A percentile compares a stretch with the other conserved stretches of the same genome.
These are phyloP conservation scores for Myochromella boudieri DNA, from an alignment of 768 basidiomycete species.

Conservation along the genomic window DNA sequence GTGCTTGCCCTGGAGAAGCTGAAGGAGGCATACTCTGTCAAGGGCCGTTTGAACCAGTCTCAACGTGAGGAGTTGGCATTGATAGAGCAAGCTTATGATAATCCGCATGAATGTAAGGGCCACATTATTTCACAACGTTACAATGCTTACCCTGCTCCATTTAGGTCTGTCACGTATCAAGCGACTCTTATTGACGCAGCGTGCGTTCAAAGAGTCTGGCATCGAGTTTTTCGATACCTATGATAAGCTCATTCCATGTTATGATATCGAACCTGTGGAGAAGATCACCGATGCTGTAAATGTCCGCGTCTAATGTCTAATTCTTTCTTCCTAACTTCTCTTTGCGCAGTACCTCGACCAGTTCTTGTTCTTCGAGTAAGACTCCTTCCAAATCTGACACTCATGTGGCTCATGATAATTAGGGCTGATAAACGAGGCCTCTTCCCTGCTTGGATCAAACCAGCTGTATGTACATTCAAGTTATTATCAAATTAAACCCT, in stretches of 20 bases:
- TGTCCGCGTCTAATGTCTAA: conserved; percentile 13
- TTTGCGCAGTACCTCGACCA: conserved; percentile 82
- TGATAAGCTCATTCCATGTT: conserved; percentile 97
- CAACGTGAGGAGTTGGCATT: conserved; percentile 97
- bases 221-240: conserved; percentile 98
- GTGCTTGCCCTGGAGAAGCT: conserved; percentile 96
- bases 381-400: background rate
- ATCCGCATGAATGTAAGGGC: conserved; percentile 90
- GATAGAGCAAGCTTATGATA: conserved; percentile 99
- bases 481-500: background rate
- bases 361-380: conserved; percentile 94
- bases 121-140: background rate
- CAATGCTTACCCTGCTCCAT: background rate
- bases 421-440: conserved; percentile 94
- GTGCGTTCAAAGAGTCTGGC: conserved; percentile 97
- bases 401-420: conserved; percentile 4
- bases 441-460: conserved; percentile 99
- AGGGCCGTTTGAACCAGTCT: conserved; percentile 95
- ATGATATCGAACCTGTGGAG: conserved; percentile 99
- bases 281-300: conserved; percentile 97
- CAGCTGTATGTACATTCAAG: conserved; percentile 49
- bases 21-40: conserved; percentile 98
- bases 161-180: conserved; percentile 93
- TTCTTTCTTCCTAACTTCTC: conserved; percentile 12
- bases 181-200: conserved; percentile 92